A percentile compares a stretch with the other conserved stretches of the same genome.
phyloP scores from a whole-genome alignment of 1,284 basidiomycete species.

The Stereum hirsutum region DNA sequence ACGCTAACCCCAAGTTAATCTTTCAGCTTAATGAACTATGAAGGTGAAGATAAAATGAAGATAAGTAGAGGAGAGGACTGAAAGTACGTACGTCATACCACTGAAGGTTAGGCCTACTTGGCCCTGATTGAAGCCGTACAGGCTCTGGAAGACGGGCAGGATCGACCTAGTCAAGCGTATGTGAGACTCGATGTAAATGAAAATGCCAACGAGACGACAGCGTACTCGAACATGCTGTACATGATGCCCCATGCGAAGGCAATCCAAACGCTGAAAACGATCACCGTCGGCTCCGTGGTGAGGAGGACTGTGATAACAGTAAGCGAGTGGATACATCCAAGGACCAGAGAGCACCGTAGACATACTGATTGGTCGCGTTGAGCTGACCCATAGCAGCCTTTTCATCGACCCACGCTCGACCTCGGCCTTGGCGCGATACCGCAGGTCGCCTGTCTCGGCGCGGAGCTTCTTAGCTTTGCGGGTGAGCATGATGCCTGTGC shows the following conservation, averaged over 20 bases:
- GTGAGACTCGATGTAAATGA: neutral
- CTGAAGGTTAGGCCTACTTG: slow-evolving; percentile 55
- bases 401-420: slow-evolving; percentile 46
- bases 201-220: slow-evolving; percentile 4
- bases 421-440: slow-evolving; percentile 56
- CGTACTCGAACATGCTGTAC: slow-evolving; percentile 59
- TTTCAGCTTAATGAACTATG: too few relatives aligned
- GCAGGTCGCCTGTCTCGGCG: slow-evolving; percentile 49
- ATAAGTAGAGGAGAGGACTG: neutral
- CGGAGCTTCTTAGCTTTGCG: slow-evolving; percentile 49
- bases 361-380: slow-evolving; percentile 62
- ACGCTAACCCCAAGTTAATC: too few relatives aligned
- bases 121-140: slow-evolving; percentile 61
- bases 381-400: slow-evolving; percentile 54
- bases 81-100: slow-evolving; percentile 31
- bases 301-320: slow-evolving; percentile 37
- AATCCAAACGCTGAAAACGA: slow-evolving; percentile 70
- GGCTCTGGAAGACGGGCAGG: slow-evolving; percentile 43
- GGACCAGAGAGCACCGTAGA: slow-evolving; percentile 16
- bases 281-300: slow-evolving; percentile 69
- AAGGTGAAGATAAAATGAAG: neutral
- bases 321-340: neutral
- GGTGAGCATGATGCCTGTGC: slow-evolving; percentile 50
- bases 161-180: slow-evolving; percentile 40
- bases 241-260: slow-evolving; percentile 75